Conservation (phyloP, 805 yeast genomes). For the Candida corydali region DNA sequence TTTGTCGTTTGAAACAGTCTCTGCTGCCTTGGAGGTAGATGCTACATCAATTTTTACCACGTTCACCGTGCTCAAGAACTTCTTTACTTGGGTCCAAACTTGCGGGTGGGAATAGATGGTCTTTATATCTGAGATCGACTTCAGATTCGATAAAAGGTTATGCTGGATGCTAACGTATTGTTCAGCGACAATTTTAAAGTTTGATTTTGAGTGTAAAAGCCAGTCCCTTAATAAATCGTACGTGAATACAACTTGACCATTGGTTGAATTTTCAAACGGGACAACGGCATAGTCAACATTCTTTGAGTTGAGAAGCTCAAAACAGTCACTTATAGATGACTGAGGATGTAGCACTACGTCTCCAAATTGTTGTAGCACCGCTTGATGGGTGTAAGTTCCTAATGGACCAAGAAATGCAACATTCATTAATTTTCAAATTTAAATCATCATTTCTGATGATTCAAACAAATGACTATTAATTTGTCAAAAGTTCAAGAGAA, state of each 20-base stretch:
- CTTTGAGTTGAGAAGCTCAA: slow-evolving; percentile 43
- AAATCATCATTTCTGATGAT: slow-evolving; percentile 2
- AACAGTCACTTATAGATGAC: slow-evolving; percentile 55
- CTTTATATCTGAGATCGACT: slow-evolving; percentile 41
- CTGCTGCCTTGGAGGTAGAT: slow-evolving; percentile 86
- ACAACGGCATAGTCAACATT: slow-evolving; percentile 68
- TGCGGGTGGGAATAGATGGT: slow-evolving; percentile 90
- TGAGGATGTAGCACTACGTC: slow-evolving; percentile 33
- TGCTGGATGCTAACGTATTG: slow-evolving; percentile 83
- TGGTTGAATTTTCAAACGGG: slow-evolving; percentile 92
- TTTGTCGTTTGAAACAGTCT: slow-evolving; percentile 42
- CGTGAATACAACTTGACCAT: slow-evolving; percentile 87
- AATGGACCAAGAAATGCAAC: slow-evolving; percentile 84
- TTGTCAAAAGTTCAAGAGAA: slow-evolving; percentile 2
- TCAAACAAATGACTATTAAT: too few species aligned
- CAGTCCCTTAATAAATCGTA: slow-evolving; percentile 77
- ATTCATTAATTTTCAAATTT: slow-evolving; percentile 19
- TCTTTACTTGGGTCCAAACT: slow-evolving; percentile 90
- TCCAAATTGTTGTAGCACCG: slow-evolving; percentile 50
- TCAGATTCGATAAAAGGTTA: slow-evolving; percentile 53
- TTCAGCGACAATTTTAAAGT: slow-evolving; percentile 62
- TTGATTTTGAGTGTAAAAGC: slow-evolving; percentile 28
- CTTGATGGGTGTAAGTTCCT: slow-evolving; percentile 91
- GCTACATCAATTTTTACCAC: slow-evolving; percentile 52
- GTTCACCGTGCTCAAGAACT: slow-evolving; percentile 42